Percentiles rank a stretch among this genome's conserved stretches.
phyloP scores from a whole-genome alignment of 2,329 filamentous ascomycete genomes.

The Thielaviopsis musarum region DNA sequence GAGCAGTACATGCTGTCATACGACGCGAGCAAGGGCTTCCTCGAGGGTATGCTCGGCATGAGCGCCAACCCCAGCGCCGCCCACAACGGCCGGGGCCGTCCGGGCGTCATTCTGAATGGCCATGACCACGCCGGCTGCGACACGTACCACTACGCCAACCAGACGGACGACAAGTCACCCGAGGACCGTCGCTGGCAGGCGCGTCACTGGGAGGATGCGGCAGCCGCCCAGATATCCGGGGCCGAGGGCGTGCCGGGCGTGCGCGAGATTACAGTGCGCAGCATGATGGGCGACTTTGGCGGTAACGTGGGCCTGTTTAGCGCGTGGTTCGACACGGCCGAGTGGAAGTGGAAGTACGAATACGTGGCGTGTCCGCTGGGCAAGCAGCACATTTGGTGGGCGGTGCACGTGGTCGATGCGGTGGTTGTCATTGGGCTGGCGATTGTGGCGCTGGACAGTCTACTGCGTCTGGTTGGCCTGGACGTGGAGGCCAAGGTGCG shows the following conservation, averaged over 20 bases:
- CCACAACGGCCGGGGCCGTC: constrained; percentile 46
- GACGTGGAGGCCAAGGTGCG: constrained; percentile 8
- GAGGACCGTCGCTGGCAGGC: constrained; percentile 34
- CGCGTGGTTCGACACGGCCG: constrained; percentile 65
- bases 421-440: background rate
- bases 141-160: constrained; percentile 65
- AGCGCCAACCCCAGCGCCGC: constrained; percentile 42
- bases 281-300: constrained; percentile 96
- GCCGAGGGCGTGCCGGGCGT: constrained; percentile 41
- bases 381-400: constrained; percentile 87
- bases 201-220: constrained; percentile 29
- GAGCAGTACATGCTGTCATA: constrained; percentile 84
- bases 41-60: constrained; percentile 73
- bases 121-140: constrained; percentile 95
- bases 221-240: constrained; percentile 24
- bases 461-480: constrained; percentile 1
- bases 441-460: background rate
- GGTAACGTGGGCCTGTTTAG: constrained; percentile 81
- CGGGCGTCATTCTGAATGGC: constrained; percentile 71
- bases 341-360: constrained; percentile 66
- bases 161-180: constrained; percentile 27
- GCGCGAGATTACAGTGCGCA: constrained; percentile 81
- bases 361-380: constrained; percentile 66
- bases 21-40: constrained; percentile 54
- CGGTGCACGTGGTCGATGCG: constrained; percentile 3